phyloP scores from a whole-genome alignment of 768 basidiomycete species.

The Sistotremastrum suecicum region DNA sequence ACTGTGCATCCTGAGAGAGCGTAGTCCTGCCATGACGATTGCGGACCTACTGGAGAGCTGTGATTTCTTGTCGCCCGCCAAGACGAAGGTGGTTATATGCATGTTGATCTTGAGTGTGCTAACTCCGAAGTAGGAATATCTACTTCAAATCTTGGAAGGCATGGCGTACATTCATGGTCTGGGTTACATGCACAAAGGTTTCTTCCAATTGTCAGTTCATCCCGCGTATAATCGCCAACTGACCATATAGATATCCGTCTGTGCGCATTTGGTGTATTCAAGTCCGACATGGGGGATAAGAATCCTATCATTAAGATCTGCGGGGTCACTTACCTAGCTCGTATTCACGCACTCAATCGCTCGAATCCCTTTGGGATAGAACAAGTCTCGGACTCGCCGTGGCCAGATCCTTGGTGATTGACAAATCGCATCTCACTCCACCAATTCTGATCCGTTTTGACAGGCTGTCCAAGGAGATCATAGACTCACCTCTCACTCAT shows the following conservation, averaged over 20 bases:
- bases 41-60: conserved; percentile 67
- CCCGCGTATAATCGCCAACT: not conserved
- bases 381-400: conserved; percentile 13
- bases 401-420: conserved; percentile 36
- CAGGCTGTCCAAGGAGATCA: conserved; percentile 67
- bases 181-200: no score
- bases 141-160: no score
- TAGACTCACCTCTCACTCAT: conserved; percentile 67
- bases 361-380: conserved; percentile 60
- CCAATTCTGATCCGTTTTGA: conserved; percentile 7
- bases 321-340: conserved; percentile 56
- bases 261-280: conserved; percentile 46
- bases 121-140: no score
- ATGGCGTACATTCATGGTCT: no score
- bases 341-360: conserved; percentile 64
- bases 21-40: conserved; percentile 49
- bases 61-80: conserved; percentile 36
- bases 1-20: conserved; percentile 58
- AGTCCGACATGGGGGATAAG: conserved; percentile 33
- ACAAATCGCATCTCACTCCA: conserved; percentile 11
- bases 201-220: not conserved
- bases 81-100: conserved; percentile 43
- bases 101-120: not conserved
- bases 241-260: conserved; percentile 36
- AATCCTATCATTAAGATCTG: conserved; percentile 62